phyloP scores from a whole-genome alignment of 2,329 filamentous ascomycete species.

The Seiridium unicorne region DNA sequence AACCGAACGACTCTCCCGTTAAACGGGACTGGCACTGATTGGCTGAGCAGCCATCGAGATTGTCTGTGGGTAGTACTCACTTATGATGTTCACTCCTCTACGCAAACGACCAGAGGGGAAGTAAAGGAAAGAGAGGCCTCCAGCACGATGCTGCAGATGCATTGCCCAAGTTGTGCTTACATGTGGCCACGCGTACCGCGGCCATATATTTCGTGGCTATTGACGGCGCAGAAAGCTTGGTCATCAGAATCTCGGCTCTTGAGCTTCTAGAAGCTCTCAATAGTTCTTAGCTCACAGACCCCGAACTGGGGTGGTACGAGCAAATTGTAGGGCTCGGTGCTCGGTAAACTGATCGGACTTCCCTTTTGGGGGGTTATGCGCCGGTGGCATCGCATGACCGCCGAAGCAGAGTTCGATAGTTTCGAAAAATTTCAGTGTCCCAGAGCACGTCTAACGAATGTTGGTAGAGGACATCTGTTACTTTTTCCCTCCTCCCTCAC shows the following conservation, averaged over 20 bases:
- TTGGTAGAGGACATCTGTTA: no score
- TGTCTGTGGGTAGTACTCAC: background rate
- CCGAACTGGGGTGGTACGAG: background rate
- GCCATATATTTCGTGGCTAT: background rate
- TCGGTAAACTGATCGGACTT: background rate
- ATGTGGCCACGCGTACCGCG: no score
- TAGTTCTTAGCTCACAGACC: background rate
- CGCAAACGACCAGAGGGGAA: background rate
- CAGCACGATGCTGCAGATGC: no score
- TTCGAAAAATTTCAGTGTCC: background rate
- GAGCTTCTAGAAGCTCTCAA: slow-evolving; percentile 7
- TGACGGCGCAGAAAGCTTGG: background rate
- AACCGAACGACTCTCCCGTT: background rate
- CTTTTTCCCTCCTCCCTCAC: background rate
- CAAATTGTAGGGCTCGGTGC: background rate
- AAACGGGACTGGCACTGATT: background rate
- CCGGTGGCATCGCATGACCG: background rate
- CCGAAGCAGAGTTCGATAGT: background rate
- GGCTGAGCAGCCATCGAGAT: background rate
- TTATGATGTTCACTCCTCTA: background rate
- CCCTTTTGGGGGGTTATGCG: background rate
- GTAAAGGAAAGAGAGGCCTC: background rate
- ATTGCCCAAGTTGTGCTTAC: no score
- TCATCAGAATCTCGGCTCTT: background rate
- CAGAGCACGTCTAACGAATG: no score